Evolutionary conservation across 495 filamentous ascomycete species (phyloP).

Genomic region (Tuber melanosporum): DNA sequence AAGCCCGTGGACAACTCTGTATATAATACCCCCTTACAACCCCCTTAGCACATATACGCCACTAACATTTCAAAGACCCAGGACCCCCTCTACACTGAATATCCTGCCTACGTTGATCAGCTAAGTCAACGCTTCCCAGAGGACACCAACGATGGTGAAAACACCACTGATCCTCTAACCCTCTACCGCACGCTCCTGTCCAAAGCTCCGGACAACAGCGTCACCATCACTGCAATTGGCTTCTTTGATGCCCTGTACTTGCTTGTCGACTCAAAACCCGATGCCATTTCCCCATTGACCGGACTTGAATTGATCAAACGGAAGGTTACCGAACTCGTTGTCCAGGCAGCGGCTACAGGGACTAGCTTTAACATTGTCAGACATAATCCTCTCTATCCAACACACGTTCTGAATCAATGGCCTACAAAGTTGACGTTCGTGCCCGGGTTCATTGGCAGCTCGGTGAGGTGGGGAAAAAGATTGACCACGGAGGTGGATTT

Average conservation of each 20-base stretch:
- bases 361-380: constrained; percentile 33
- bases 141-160: constrained; percentile 43
- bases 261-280: constrained; percentile 37
- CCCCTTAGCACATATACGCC: not conserved
- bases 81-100: constrained; percentile 32
- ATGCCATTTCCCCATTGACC: constrained; percentile 39
- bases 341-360: constrained; percentile 40
- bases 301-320: constrained; percentile 47
- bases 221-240: constrained; percentile 40
- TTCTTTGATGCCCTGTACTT: constrained; percentile 40
- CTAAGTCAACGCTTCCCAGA: constrained; percentile 47
- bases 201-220: constrained; percentile 39
- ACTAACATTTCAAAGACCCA: constrained; percentile 26
- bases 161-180: constrained; percentile 41
- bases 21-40: constrained; percentile 11
- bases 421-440: constrained; percentile 38
- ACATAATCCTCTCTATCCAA: constrained; percentile 30
- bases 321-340: constrained; percentile 44
- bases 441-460: constrained; percentile 36
- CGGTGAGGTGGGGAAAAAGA: constrained; percentile 34
- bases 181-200: constrained; percentile 45
- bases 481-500: constrained; percentile 35
- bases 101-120: constrained; percentile 43
- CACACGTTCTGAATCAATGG: constrained; percentile 40
- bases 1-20: constrained; percentile 41